Evolutionary conservation across 768 basidiomycete species (phyloP), one percentile per base, ranked within the genome.

Genomic region (Boletus reticuloceps): DNA sequence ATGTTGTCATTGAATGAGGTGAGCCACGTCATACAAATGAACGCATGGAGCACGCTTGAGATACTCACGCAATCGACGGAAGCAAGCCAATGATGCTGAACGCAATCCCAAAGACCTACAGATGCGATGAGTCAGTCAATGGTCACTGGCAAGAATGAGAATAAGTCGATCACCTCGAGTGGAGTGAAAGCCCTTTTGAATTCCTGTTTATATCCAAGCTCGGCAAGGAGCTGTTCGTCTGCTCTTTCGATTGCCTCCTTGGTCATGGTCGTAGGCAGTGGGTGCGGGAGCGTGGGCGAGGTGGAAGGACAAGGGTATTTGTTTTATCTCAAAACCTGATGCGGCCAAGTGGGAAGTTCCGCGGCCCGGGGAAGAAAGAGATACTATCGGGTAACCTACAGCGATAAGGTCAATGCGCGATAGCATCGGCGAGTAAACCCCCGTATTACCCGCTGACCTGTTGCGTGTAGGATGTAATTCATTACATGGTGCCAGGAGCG

Each of bases 11-110:
- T 4, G 19, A 17, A 20, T 27, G 19, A 46, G 31, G 29, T 55
- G 17, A 50, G 46, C 5, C 5, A 9, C 10, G 14, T 45, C 1
- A 8, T 14, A 5, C 6, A 19, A 20, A 34, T 5, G 17, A 49
- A 31, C 8, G 36, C 14, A 20, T 37, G 11, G 22, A 5, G n/a
- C 31, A 19, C 3, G 19, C 29, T 37, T 5, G 4, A 76, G 76
- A 29, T 3, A 72, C 79, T 27, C 54, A 82, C 68, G 85, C 81
- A 34, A 88, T 85, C 0, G 86, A 81, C 16, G 80, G 86, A 12
- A 86, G 79, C 10, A 88, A 65, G 0, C 88, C 86, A 49, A 88
- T 85, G 57, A 88, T 83, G 1, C 83, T 85, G 66, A 89, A 89
- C 0, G 83, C 80, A 36, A 88, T 74, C 0, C 87, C 86, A 58